A percentile compares a stretch with the other conserved stretches of the same genome.
phyloP scores from a whole-genome alignment of 148 eudicot species.

The Fagopyrum esculentum region DNA sequence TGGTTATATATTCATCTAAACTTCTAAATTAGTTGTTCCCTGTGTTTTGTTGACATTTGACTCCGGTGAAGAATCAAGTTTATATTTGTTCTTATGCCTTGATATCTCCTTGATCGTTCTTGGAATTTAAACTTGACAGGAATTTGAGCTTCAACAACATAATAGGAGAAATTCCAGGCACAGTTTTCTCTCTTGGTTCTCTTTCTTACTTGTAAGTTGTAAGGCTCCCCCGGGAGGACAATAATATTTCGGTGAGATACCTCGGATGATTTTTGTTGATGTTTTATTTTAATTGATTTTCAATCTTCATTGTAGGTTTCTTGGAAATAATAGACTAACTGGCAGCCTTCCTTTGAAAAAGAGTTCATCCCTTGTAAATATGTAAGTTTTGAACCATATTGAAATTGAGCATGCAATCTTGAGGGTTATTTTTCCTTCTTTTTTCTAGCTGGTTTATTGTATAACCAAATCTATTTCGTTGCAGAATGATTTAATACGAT shows the following conservation, averaged over 20 bases:
- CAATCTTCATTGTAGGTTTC: conserved; percentile 45
- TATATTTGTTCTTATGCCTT: too few relatives aligned
- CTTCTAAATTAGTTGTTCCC: too few relatives aligned
- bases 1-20: neutral
- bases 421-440: neutral
- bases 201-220: conserved; percentile 71
- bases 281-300: neutral
- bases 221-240: conserved; percentile 11
- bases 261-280: conserved; percentile 2
- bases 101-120: neutral
- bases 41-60: neutral
- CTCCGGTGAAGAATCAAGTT: neutral
- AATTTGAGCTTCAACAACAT: conserved; percentile 88
- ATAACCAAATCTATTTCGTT: neutral
- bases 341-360: conserved; percentile 57
- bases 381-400: conserved; percentile 40
- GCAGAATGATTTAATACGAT: neutral
- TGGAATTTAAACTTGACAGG: conserved; percentile 33
- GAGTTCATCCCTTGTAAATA: conserved; percentile 37
- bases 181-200: conserved; percentile 39
- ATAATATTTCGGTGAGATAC: neutral
- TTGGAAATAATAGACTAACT: conserved; percentile 61
- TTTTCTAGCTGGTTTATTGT: too few relatives aligned
- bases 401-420: neutral
- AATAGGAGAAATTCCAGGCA: conserved; percentile 36